These are phyloP conservation scores for Vitis hybrid DNA, from an alignment of 177 flowering plant genomes.

Conservation along the genomic window DNA sequence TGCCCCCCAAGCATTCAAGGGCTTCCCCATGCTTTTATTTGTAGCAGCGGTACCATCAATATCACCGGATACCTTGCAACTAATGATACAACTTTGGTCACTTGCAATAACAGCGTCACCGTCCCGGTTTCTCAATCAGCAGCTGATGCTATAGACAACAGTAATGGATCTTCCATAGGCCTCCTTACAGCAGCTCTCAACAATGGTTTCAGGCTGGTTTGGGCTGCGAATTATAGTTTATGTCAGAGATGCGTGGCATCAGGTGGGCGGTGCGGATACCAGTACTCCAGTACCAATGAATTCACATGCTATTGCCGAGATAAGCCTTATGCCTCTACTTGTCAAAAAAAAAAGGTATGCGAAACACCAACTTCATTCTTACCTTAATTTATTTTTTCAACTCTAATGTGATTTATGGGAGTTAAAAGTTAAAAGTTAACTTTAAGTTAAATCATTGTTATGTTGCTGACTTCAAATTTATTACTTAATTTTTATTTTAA, in stretches of 20 bases:
- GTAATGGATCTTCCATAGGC: not conserved
- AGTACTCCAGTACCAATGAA: not conserved
- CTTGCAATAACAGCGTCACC: slow-evolving; percentile 13
- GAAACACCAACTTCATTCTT: too few relatives aligned
- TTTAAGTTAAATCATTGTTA: too few relatives aligned
- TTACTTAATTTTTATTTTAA: too few relatives aligned
- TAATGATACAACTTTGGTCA: not conserved
- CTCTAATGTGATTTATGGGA: too few relatives aligned
- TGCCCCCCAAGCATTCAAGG: slow-evolving; percentile 12
- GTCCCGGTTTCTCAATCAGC: slow-evolving; percentile 13
- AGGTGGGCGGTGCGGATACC: slow-evolving; percentile 34
- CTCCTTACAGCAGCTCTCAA: slow-evolving; percentile 1
- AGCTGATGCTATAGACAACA: not conserved
- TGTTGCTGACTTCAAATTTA: too few relatives aligned
- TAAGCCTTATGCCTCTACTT: slow-evolving; percentile 3
- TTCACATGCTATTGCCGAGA: slow-evolving; percentile 33
- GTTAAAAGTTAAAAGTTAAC: too few relatives aligned
- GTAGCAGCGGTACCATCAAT: not conserved
- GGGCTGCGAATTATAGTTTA: slow-evolving; percentile 16
- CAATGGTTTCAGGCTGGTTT: slow-evolving; percentile 33
- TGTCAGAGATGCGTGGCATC: slow-evolving; percentile 20
- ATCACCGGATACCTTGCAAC: slow-evolving; percentile 1
- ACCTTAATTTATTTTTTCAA: too few relatives aligned
- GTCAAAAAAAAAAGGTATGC: not conserved
- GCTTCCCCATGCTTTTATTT: not conserved